These are phyloP conservation scores for Suillus brevipes DNA, from an alignment of 768 basidiomycete species.

Conservation along the genomic window DNA sequence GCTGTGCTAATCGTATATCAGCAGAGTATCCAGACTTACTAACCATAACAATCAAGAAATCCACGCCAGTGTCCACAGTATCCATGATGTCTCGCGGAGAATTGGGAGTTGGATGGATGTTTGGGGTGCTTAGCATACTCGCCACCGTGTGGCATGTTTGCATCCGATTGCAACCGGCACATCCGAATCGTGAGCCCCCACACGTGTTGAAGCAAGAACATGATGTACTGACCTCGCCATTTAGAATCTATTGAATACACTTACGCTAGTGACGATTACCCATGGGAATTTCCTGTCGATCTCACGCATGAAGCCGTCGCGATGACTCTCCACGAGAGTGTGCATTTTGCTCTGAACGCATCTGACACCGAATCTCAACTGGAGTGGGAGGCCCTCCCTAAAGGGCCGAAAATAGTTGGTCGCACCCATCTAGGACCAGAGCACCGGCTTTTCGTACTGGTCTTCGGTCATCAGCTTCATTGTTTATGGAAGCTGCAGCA, in stretches of 20 bases:
- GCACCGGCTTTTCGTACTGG: not conserved
- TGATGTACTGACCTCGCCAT: not conserved
- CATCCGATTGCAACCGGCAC: not conserved
- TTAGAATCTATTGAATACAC: not conserved
- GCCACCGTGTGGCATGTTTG: not conserved
- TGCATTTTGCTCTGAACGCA: not conserved
- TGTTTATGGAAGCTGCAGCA: not conserved
- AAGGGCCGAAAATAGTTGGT: not conserved
- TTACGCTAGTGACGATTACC: not conserved
- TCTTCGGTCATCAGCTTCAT: not conserved
- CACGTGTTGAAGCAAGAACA: not conserved
- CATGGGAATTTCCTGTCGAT: not conserved
- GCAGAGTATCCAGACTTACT: not conserved
- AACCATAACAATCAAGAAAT: not conserved
- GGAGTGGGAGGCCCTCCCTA: not conserved
- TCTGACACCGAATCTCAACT: not conserved
- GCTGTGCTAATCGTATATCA: not conserved
- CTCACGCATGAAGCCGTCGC: constrained; percentile 10
- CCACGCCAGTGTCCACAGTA: not conserved
- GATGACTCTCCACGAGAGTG: constrained; percentile 5
- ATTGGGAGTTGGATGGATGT: not conserved
- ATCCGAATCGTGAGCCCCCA: not conserved
- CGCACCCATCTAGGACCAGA: not conserved
- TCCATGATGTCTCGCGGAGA: not conserved
- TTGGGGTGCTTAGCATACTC: not conserved